These are phyloP conservation scores for Cordyceps tenuipes DNA, from an alignment of 2,329 filamentous ascomycete genomes.

Conservation along the genomic window DNA sequence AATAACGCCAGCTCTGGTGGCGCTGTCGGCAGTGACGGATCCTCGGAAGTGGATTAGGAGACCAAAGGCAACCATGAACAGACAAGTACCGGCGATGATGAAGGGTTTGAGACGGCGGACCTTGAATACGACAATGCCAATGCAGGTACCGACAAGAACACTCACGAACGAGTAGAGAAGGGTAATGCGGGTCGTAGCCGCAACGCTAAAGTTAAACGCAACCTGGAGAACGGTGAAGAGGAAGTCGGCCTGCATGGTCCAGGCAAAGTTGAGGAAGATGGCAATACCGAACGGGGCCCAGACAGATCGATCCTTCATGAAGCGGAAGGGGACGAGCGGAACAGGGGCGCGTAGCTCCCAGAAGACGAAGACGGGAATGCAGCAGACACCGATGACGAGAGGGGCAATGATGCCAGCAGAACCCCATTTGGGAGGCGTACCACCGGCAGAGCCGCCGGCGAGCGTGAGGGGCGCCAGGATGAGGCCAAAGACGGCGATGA, in stretches of 20 bases:
- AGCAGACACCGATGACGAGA: conserved; percentile 36
- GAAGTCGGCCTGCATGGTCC: conserved; percentile 57
- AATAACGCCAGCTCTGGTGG: conserved; percentile 48
- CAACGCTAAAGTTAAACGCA: conserved; percentile 50
- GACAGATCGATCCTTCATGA: conserved; percentile 55
- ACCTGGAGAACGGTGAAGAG: conserved; percentile 55
- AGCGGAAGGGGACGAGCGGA: conserved; percentile 50
- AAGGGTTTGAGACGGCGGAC: conserved; percentile 55
- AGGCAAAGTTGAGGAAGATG: conserved; percentile 46
- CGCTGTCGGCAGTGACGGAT: conserved; percentile 27
- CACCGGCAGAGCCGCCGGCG: conserved; percentile 29
- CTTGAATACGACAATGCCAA: conserved; percentile 49
- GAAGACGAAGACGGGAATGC: conserved; percentile 42
- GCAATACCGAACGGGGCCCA: conserved; percentile 56
- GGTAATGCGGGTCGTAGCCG: conserved; percentile 48
- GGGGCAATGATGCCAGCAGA: conserved; percentile 33
- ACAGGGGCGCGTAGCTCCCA: conserved; percentile 40
- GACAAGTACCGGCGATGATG: conserved; percentile 49
- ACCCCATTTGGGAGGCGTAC: conserved; percentile 27
- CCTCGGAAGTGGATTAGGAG: conserved; percentile 57
- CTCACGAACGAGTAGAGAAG: conserved; percentile 51
- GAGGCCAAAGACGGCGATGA: conserved; percentile 38
- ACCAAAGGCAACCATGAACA: conserved; percentile 59
- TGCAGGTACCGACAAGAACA: conserved; percentile 47
- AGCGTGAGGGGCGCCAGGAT: conserved; percentile 37